Evolutionary conservation across 1,139 yeast species (phyloP).

Genomic region (Geotrichum candidum): DNA sequence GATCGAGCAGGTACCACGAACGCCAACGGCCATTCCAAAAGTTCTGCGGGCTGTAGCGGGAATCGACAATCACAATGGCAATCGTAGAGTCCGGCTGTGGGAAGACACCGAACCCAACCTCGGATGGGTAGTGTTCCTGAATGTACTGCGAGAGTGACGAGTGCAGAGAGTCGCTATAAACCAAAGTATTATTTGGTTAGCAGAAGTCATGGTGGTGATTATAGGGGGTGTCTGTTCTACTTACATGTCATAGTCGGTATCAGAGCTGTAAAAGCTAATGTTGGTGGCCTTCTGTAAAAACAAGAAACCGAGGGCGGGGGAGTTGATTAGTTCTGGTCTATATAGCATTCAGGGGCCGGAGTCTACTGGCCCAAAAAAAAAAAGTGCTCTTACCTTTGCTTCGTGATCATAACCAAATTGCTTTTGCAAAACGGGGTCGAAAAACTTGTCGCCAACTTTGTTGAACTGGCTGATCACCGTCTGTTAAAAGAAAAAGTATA

Average conservation of each 20-base stretch:
- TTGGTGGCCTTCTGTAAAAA: constrained; percentile 17
- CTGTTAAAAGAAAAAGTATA: constrained; percentile 17
- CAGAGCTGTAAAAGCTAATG: constrained; percentile 11
- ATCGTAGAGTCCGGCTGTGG: constrained; percentile 47
- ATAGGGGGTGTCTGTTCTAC: not conserved
- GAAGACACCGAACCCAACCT: constrained; percentile 43
- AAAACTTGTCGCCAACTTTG: constrained; percentile 40
- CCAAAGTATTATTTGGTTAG: constrained; percentile 14
- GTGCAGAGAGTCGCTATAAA: constrained; percentile 20
- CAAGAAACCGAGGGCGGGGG: not conserved
- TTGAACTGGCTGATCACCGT: constrained; percentile 45
- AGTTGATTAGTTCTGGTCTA: not conserved
- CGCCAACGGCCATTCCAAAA: constrained; percentile 91
- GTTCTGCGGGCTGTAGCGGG: constrained; percentile 66
- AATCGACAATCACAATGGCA: constrained; percentile 60
- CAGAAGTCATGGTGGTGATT: constrained; percentile 12
- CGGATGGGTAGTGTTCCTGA: constrained; percentile 43
- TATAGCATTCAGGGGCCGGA: not conserved
- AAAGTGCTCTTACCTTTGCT: constrained; percentile 24
- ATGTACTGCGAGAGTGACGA: constrained; percentile 38
- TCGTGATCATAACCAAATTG: constrained; percentile 60
- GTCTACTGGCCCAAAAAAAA: not conserved
- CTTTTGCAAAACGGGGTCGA: constrained; percentile 44
- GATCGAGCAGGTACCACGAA: constrained; percentile 49
- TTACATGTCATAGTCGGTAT: constrained; percentile 16